Evolutionary conservation across 768 basidiomycete species (phyloP), one percentile per base, ranked within the genome.

Genomic region (Psilocybe subaeruginosa): DNA sequence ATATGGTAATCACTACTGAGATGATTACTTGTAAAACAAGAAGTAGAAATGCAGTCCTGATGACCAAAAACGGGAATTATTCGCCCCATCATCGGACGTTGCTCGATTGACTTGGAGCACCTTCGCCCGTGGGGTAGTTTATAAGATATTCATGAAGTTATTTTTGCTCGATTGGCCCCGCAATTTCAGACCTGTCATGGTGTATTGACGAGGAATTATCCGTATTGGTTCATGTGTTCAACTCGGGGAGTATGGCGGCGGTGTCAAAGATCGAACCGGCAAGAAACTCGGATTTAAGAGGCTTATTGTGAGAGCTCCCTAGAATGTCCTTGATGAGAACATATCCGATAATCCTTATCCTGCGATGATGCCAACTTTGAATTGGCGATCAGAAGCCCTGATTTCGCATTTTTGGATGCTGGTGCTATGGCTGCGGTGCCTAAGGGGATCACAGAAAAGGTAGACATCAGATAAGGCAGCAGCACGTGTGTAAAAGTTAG

Each of bases 81-180:
- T 74, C 73, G 73, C 73, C 62, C 60, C 71, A 72, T 69, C 66
- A 57, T 74, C 73, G 73, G 73, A 8, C 8, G 53, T 58, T 33
- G 41, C 41, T 43, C 4, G 11, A 16, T 5, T 5, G 41, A 14
- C 41, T 12, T 4, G 14, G 41, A 9, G 11, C 11, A 5, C n/a
- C n/a, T 43, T 43, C 11, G 41, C 11, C 41, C 6, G 11, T 7
- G 33, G 33, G 33, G 23, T 23, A 23, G 23, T 39, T 39, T 14
- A 43, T 43, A n/a, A 43, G 41, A 16, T 39, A 16, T 43, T 43
- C 33, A 35, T 35, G 33, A 35, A 35, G 33, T 7, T 35, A 35
- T 35, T 35, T 35, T 35, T 35, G 33, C 2, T 23, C 2, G 23
- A 23, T 23, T 23, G 23, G 23, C 23, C 41, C 41, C 14, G 4